phyloP scores from a whole-genome alignment of 1,139 yeast genomes.

The Taiozyma sp. region DNA sequence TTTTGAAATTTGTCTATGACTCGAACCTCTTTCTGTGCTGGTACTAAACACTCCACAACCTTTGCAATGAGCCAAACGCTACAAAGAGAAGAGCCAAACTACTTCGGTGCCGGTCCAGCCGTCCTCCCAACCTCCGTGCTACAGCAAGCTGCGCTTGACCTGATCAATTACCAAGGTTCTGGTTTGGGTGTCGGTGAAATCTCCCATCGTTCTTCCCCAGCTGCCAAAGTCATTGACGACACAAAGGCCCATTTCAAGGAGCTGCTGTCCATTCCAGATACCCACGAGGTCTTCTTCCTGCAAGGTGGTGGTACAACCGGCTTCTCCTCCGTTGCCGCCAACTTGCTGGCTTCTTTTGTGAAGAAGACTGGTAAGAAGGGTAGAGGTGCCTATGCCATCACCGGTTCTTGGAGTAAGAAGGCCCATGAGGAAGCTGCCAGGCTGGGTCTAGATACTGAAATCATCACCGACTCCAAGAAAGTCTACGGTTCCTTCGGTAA shows the following conservation, averaged over 20 bases:
- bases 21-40: not conserved
- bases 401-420: slow-evolving; percentile 93
- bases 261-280: slow-evolving; percentile 73
- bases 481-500: slow-evolving; percentile 51
- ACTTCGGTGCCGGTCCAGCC: slow-evolving; percentile 99
- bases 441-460: slow-evolving; percentile 71
- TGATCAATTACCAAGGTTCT: slow-evolving; percentile 58
- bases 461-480: slow-evolving; percentile 61
- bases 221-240: slow-evolving; percentile 67
- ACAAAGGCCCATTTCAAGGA: slow-evolving; percentile 63
- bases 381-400: slow-evolving; percentile 79
- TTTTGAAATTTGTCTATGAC: not conserved
- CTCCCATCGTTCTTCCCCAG: slow-evolving; percentile 88
- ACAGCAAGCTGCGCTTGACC: slow-evolving; percentile 81
- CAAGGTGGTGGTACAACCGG: slow-evolving; percentile 99
- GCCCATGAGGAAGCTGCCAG: slow-evolving; percentile 81
- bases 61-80: slow-evolving; percentile 24
- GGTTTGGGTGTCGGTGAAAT: slow-evolving; percentile 93
- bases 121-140: slow-evolving; percentile 76
- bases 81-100: slow-evolving; percentile 68
- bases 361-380: slow-evolving; percentile 66
- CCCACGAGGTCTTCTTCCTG: slow-evolving; percentile 88
- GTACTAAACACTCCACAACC: not conserved
- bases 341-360: slow-evolving; percentile 71
- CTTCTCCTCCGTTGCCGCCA: slow-evolving; percentile 81